Conservation (phyloP, 2,329 filamentous ascomycete species). For the Ophiosphaerella korrae region DNA sequence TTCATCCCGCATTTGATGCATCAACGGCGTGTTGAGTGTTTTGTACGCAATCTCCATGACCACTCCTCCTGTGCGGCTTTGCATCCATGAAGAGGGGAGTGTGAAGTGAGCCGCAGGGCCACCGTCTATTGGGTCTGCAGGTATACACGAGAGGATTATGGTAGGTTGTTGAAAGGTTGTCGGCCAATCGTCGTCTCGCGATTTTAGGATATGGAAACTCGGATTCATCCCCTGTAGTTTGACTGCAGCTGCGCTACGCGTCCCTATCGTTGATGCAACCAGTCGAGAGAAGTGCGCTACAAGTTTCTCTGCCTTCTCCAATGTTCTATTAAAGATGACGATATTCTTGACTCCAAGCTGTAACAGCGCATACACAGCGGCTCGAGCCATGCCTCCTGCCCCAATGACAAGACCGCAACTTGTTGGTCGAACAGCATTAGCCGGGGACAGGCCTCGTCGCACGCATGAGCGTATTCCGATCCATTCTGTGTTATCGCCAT, state of each 20-base stretch:
- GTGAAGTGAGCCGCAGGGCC: constrained; percentile 71
- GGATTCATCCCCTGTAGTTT: constrained; percentile 39
- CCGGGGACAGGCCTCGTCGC: constrained; percentile 72
- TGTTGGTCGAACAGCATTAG: constrained; percentile 61
- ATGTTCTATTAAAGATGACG: constrained; percentile 74
- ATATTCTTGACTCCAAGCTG: constrained; percentile 78
- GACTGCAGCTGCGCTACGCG: constrained; percentile 18
- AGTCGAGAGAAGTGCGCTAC: constrained; percentile 72
- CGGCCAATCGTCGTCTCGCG: constrained; percentile 68
- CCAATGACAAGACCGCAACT: constrained; percentile 62
- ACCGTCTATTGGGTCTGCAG: constrained; percentile 69
- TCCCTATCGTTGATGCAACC: constrained; percentile 25
- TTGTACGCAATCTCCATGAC: constrained; percentile 76
- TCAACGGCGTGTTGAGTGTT: constrained; percentile 71
- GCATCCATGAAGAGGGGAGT: constrained; percentile 71
- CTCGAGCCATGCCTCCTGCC: constrained; percentile 76
- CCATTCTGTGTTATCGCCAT: constrained; percentile 84
- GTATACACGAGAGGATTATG: constrained; percentile 77
- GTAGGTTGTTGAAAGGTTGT: constrained; percentile 67
- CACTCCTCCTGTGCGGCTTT: constrained; percentile 75
- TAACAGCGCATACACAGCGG: constrained; percentile 77
- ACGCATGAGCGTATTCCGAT: constrained; percentile 78
- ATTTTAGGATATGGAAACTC: constrained; percentile 64
- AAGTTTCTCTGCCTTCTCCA: constrained; percentile 68
- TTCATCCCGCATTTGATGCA: constrained; percentile 68